phyloP scores from a whole-genome alignment of 768 basidiomycete genomes.

The Leccinum olivaceopallidum region DNA sequence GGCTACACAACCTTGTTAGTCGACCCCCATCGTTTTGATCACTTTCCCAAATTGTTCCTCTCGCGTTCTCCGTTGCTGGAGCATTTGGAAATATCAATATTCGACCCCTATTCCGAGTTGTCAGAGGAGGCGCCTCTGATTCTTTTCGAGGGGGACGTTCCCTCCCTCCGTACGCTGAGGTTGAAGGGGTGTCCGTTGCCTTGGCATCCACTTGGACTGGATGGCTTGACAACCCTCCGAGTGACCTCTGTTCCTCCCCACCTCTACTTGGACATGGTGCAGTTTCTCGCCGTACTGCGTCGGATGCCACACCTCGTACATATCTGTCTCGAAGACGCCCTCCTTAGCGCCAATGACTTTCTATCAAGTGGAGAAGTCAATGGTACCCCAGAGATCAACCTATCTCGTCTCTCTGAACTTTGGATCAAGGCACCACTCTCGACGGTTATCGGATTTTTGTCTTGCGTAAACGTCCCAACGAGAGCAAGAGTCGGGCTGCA shows the following conservation, averaged over 20 bases:
- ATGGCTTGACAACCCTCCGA: conserved; percentile 36
- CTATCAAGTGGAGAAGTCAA: neutral
- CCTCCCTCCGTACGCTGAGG: conserved; percentile 3
- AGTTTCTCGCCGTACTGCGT: conserved; percentile 34
- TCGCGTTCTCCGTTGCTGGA: neutral
- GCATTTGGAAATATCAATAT: neutral
- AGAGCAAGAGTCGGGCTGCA: neutral
- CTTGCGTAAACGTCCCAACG: conserved; percentile 5
- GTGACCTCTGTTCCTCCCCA: conserved; percentile 24
- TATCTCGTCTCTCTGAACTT: conserved; percentile 10
- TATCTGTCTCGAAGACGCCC: conserved; percentile 34
- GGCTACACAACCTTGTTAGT: neutral
- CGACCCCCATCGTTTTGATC: neutral
- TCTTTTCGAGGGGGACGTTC: neutral
- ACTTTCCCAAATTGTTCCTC: neutral
- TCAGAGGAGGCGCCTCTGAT: neutral
- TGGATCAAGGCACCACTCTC: neutral
- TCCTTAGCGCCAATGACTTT: conserved; percentile 15
- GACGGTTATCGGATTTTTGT: neutral
- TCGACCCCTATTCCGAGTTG: neutral
- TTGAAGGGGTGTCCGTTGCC: neutral
- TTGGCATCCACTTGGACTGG: neutral
- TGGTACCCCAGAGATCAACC: neutral
- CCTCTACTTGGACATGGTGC: conserved; percentile 27
- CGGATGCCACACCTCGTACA: conserved; percentile 35